These are phyloP conservation scores for Psidium friedrichsthalianum DNA, from an alignment of 345 rosid genomes.

Conservation along the genomic window DNA sequence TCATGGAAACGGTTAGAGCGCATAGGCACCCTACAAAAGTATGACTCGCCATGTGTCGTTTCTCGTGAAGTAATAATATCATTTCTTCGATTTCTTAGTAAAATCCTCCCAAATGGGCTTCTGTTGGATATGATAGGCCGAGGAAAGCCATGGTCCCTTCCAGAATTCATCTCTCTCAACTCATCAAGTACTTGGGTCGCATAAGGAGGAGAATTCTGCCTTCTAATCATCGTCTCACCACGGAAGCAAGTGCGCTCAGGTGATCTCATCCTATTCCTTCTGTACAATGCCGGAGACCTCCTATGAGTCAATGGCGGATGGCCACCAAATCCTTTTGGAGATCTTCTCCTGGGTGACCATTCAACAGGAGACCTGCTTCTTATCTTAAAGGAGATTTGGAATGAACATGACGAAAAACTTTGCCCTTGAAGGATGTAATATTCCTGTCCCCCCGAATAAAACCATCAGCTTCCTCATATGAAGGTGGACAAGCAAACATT, in stretches of 20 bases:
- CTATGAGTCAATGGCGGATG: constrained; percentile 43
- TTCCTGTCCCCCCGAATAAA: constrained; percentile 46
- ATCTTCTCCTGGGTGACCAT: constrained; percentile 63
- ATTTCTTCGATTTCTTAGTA: constrained; percentile 48
- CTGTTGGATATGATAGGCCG: constrained; percentile 42
- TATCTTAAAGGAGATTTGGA: constrained; percentile 64
- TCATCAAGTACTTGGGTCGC: constrained; percentile 39
- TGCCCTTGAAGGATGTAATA: constrained; percentile 33
- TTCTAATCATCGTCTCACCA: constrained; percentile 49
- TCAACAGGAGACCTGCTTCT: constrained; percentile 55
- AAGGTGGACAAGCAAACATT: constrained; percentile 32
- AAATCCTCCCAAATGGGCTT: constrained; percentile 49
- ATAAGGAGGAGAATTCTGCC: constrained; percentile 61
- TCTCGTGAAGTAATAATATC: constrained; percentile 54
- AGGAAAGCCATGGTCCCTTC: constrained; percentile 43
- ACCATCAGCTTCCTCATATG: constrained; percentile 45
- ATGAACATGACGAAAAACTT: constrained; percentile 32
- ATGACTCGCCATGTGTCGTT: constrained; percentile 37
- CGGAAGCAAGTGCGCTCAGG: constrained; percentile 56
- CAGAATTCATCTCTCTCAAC: constrained; percentile 47
- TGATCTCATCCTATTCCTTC: constrained; percentile 51
- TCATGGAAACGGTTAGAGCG: constrained; percentile 56
- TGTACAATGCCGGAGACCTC: constrained; percentile 54
- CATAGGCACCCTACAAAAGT: constrained; percentile 33
- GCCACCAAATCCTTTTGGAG: constrained; percentile 60